These are phyloP conservation scores for Dryas integrifolia DNA, from an alignment of 331 rosid species.

Conservation along the genomic window DNA sequence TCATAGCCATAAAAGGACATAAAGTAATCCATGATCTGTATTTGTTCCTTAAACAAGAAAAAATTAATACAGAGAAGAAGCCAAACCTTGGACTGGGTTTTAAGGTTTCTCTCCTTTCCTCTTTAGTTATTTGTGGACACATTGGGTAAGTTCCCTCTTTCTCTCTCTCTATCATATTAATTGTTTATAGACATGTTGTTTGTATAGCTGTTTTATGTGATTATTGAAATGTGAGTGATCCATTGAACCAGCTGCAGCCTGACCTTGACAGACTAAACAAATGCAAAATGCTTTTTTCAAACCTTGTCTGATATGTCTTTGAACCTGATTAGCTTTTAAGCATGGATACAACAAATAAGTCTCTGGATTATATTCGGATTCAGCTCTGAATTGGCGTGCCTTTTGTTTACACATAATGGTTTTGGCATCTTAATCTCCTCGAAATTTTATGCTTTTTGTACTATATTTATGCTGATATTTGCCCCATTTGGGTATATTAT, in stretches of 20 bases:
- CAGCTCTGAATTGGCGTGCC: conserved; percentile 28
- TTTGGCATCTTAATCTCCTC: conserved; percentile 70
- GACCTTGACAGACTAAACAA: conserved; percentile 39
- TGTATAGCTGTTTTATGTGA: conserved; percentile 18
- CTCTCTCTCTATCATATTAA: background rate
- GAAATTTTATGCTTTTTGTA: conserved; percentile 37
- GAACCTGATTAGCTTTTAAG: conserved; percentile 38
- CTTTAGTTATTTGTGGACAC: conserved; percentile 23
- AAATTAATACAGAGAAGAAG: conserved; percentile 30
- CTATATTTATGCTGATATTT: background rate
- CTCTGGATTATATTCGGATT: conserved; percentile 30
- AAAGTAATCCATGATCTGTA: conserved; percentile 27
- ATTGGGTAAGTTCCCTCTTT: conserved; percentile 16
- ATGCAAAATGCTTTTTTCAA: conserved; percentile 26
- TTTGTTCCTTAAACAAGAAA: conserved; percentile 38
- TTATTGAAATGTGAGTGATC: conserved; percentile 38
- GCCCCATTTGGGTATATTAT: conserved; percentile 28
- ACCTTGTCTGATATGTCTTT: conserved; percentile 35
- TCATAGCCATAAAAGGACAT: conserved; percentile 20
- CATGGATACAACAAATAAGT: conserved; percentile 30
- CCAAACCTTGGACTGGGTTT: conserved; percentile 55
- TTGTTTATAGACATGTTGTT: background rate
- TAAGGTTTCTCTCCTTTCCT: conserved; percentile 40
- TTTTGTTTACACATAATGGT: conserved; percentile 9
- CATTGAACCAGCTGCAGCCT: conserved; percentile 28